Percentiles rank a stretch among this genome's conserved stretches.
Evolutionary conservation across 2,329 filamentous ascomycete genomes (phyloP).

Genomic region (Sporothrix brasiliensis): DNA sequence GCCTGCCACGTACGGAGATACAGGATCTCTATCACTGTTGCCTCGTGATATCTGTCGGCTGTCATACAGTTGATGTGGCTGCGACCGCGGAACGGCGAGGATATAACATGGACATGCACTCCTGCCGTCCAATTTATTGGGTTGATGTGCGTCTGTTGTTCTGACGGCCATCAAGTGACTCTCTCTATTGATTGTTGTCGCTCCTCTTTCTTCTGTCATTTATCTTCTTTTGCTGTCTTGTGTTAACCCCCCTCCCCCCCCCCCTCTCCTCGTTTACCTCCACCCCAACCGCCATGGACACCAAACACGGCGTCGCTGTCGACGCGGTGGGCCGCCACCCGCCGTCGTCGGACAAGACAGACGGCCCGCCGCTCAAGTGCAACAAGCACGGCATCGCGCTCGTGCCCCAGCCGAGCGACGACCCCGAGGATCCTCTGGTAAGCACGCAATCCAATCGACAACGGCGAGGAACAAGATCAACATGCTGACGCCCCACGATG

Average conservation of each 20-base stretch:
- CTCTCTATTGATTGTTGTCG: not conserved
- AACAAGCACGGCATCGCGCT: slow-evolving; percentile 25
- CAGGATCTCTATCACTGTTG: not conserved
- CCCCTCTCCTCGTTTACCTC: not conserved
- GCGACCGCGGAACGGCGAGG: not conserved
- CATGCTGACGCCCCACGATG: not conserved
- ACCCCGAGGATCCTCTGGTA: slow-evolving; percentile 26
- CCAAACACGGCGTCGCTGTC: slow-evolving; percentile 2
- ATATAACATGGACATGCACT: not conserved
- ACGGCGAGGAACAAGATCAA: not conserved
- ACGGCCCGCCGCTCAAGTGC: slow-evolving; percentile 9
- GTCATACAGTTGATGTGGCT: not conserved
- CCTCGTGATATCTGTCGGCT: not conserved
- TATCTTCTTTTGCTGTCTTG: not conserved
- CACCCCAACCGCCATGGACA: not conserved
- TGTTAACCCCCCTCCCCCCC: too few relatives aligned
- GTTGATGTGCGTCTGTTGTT: not conserved
- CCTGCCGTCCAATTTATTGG: not conserved
- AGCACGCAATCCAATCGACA: not conserved
- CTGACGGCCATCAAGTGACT: not conserved
- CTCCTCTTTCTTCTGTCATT: not conserved
- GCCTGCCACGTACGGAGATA: too few relatives aligned
- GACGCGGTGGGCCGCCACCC: not conserved
- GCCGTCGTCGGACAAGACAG: slow-evolving; percentile 14
- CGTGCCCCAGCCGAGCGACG: slow-evolving; percentile 26